Percentiles rank a stretch among this genome's conserved stretches.
Evolutionary conservation across 345 rosid genomes (phyloP).

Genomic region (Gossypium bickii): DNA sequence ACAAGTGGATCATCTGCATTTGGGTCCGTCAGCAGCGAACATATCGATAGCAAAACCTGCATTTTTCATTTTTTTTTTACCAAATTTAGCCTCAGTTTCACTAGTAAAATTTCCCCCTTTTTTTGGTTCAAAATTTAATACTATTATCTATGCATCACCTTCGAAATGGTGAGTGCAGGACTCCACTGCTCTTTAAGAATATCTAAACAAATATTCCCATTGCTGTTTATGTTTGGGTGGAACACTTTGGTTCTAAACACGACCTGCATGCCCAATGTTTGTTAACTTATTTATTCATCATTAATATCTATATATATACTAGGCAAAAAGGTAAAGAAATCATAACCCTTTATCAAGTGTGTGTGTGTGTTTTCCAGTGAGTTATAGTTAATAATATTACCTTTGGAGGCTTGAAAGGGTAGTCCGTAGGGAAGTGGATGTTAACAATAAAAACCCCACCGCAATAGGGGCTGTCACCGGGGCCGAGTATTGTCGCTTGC

Average conservation of each 20-base stretch:
- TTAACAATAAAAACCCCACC: slow-evolving; percentile 51
- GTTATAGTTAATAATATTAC: slow-evolving; percentile 10
- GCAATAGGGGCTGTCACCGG: slow-evolving; percentile 44
- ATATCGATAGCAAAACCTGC: slow-evolving; percentile 39
- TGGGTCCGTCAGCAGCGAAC: slow-evolving; percentile 40
- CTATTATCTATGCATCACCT: slow-evolving; percentile 17
- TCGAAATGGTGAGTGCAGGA: slow-evolving; percentile 47
- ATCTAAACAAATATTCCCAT: slow-evolving; percentile 46
- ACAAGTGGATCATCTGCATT: slow-evolving; percentile 43
- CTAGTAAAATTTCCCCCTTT: too few relatives aligned
- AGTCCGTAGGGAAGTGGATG: slow-evolving; percentile 53
- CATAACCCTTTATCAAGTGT: too few relatives aligned
- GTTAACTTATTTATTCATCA: neutral
- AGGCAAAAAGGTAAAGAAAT: too few relatives aligned
- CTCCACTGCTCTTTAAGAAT: slow-evolving; percentile 51
- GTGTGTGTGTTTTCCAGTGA: too few relatives aligned
- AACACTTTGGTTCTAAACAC: slow-evolving; percentile 41
- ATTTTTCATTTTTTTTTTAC: neutral
- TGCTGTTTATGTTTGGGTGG: slow-evolving; percentile 42
- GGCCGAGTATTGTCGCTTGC: slow-evolving; percentile 57
- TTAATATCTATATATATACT: too few relatives aligned
- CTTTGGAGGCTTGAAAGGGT: slow-evolving; percentile 69
- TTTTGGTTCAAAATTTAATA: neutral
- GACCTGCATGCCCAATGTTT: slow-evolving; percentile 23
- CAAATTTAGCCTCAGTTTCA: neutral